Base-by-base conservation (phyloP, 306 rosid species). In the Fagus sylvatica region DNA sequence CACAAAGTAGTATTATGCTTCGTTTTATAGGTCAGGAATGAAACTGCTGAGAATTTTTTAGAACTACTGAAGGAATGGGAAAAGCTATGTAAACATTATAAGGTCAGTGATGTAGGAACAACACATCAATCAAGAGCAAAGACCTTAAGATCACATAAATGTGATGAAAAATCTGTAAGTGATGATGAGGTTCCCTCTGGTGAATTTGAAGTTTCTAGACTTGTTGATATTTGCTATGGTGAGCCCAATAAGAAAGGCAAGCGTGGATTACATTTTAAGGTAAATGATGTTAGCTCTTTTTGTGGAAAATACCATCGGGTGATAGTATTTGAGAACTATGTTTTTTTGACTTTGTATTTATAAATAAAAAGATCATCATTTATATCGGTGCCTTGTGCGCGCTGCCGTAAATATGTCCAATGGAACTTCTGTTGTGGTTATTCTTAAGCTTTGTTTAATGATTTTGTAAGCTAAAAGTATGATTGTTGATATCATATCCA, bases 51-150 rank as follows among this genome's bases (percentile, higher is more conserved):
- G 79, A 90, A 94, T 69, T 94, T 92, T 85, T 88, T 94, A 7
- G 87, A 83, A 41, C 87, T 94, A 70, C 62, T 94, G 74, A 94
- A 84, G 85, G 93, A 89, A 78, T 94, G 98, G 98, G 95, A 89
- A 71, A 92, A 89, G 73, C 87, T 94, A 75, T 89, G 98, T 82
- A 87, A 59, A 82, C 91, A 82, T 70, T 87, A 78, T 83, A 80
- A 75, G 54, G 85, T 53, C 48, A 68, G 30, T 78, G 82, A 55
- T 65, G 65, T 57, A 13, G 86, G 84, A 74, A 78, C 75, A 46
- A 71, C 73, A 43, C 70, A 28, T 56, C 69, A 76, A 54, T 74
- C 78, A 64, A 86, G 85, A 61, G 79, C 86, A 39, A 68, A 74
- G 71, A 53, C 78, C 19, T 76, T 85, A 32, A 76, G 67, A 59